Evolutionary conservation across 768 basidiomycete genomes (phyloP).

Genomic region (Trametes meyenii): DNA sequence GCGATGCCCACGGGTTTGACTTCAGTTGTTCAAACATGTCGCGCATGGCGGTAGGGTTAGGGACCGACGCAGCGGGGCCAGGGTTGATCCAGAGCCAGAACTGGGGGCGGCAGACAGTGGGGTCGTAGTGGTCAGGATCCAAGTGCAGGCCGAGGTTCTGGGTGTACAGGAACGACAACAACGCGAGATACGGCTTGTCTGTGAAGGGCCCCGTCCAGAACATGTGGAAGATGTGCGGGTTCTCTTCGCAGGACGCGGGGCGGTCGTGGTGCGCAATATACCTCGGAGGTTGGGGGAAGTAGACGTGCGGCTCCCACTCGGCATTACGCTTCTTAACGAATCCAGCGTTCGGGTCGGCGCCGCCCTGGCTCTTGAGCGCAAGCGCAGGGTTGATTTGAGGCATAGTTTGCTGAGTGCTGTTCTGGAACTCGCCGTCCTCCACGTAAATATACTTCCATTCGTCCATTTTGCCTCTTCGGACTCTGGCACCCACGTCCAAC

Average conservation of each 20-base stretch:
- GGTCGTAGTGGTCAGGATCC: conserved; percentile 48
- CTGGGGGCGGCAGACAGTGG: conserved; percentile 78
- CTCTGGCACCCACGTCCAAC: conserved; percentile 77
- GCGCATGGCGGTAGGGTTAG: conserved; percentile 75
- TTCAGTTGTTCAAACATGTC: conserved; percentile 87
- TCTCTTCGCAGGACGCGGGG: conserved; percentile 70
- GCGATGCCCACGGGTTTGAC: conserved; percentile 90
- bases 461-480: conserved; percentile 75
- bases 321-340: conserved; percentile 60
- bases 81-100: conserved; percentile 99
- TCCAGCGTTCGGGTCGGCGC: conserved; percentile 53
- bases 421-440: conserved; percentile 53
- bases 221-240: conserved; percentile 94
- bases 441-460: conserved; percentile 89
- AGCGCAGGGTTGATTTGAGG: conserved; percentile 33
- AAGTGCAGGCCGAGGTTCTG: conserved; percentile 89
- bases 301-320: conserved; percentile 62
- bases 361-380: conserved; percentile 34
- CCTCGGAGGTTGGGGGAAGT: conserved; percentile 51
- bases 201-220: conserved; percentile 99
- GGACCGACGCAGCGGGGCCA: conserved; percentile 89
- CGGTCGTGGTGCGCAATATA: conserved; percentile 63
- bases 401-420: conserved; percentile 39
- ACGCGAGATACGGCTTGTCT: conserved; percentile 96
- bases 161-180: conserved; percentile 93